Percentiles rank a stretch among this genome's conserved stretches.
These are phyloP conservation scores for Candida tammaniensis DNA, from an alignment of 805 yeast species.

Conservation along the genomic window DNA sequence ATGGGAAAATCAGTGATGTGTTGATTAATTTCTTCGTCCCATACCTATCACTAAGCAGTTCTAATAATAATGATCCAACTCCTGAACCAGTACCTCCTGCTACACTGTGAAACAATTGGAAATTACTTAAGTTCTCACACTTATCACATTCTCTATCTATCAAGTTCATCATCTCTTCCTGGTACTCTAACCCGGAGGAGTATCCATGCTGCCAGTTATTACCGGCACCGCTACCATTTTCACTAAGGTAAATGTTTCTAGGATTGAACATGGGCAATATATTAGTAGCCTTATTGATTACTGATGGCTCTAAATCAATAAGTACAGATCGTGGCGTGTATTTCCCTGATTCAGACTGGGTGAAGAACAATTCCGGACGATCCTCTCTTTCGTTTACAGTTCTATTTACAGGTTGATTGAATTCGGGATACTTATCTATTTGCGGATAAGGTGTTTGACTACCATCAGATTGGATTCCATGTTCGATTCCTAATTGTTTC, in stretches of 20 bases:
- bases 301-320: constrained; percentile 89
- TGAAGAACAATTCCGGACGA: constrained; percentile 81
- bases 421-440: constrained; percentile 12
- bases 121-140: constrained; percentile 85
- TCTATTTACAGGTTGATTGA: constrained; percentile 12
- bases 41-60: constrained; percentile 74
- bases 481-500: constrained; percentile 84
- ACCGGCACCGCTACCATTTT: constrained; percentile 92
- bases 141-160: constrained; percentile 88
- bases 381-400: constrained; percentile 42
- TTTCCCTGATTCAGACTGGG: constrained; percentile 66
- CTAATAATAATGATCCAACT: constrained; percentile 79
- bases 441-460: constrained; percentile 37
- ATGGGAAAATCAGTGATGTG: constrained; percentile 86
- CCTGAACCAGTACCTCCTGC: constrained; percentile 99
- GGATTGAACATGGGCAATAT: constrained; percentile 72
- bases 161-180: constrained; percentile 76
- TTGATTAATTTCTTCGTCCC: constrained; percentile 75
- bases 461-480: constrained; percentile 75
- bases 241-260: constrained; percentile 72
- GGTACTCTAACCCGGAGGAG: constrained; percentile 62
- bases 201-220: constrained; percentile 96
- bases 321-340: constrained; percentile 87
- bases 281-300: constrained; percentile 59
- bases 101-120: constrained; percentile 87